Evolutionary conservation across 441 rosid species (phyloP).

Genomic region (Biscutella laevigata): DNA sequence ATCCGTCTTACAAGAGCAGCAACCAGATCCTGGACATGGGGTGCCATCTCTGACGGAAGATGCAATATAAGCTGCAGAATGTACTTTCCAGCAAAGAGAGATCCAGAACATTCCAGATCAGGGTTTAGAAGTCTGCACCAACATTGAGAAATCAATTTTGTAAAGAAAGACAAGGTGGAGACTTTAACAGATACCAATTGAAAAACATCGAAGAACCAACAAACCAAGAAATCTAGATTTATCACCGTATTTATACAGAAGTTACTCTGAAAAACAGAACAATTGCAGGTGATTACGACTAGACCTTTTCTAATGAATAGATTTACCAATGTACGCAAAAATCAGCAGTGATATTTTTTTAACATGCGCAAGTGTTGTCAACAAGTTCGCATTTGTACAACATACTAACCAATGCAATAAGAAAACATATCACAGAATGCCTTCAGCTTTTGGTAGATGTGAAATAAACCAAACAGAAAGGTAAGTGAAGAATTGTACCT

Average conservation of each 20-base stretch:
- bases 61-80: slow-evolving; percentile 89
- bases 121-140: slow-evolving; percentile 85
- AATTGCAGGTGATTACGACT: not conserved
- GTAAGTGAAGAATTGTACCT: slow-evolving; percentile 38
- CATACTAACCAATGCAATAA: slow-evolving; percentile 1
- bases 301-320: not conserved
- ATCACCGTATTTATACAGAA: not conserved
- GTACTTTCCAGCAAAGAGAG: slow-evolving; percentile 86
- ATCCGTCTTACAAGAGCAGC: slow-evolving; percentile 81
- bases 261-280: not conserved
- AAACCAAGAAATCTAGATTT: not conserved
- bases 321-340: not conserved
- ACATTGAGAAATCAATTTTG: slow-evolving; percentile 14
- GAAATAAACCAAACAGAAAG: slow-evolving; percentile 6
- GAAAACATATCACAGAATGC: slow-evolving; percentile 6
- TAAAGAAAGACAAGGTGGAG: slow-evolving; percentile 23
- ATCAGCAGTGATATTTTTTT: not conserved
- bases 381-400: slow-evolving; percentile 7
- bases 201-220: slow-evolving; percentile 7
- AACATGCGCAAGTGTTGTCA: slow-evolving; percentile 8
- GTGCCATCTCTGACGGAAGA: slow-evolving; percentile 83
- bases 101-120: slow-evolving; percentile 83
- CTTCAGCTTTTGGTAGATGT: slow-evolving; percentile 7
- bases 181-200: not conserved
- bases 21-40: slow-evolving; percentile 62